Evolutionary conservation across 192 early-diverging fungal species (phyloP).

Genomic region (Coemansia sp.): DNA sequence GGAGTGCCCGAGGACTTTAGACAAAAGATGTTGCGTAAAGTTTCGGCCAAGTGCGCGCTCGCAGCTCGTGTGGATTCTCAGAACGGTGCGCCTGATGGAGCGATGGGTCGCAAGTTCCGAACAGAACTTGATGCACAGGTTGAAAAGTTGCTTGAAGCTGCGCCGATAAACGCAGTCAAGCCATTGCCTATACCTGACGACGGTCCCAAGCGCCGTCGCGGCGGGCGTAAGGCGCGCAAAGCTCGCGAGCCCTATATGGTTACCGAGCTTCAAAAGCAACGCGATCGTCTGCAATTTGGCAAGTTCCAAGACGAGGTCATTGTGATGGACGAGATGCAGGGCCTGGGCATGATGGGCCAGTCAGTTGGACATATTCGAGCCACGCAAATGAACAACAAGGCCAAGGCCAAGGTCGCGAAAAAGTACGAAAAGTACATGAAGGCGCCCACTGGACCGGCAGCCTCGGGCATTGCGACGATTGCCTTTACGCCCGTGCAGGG

Average conservation of each 20-base stretch:
- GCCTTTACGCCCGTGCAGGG: conserved; percentile 96
- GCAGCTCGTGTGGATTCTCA: conserved; percentile 87
- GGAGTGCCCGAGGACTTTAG: conserved; percentile 73
- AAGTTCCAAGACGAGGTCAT: conserved; percentile 88
- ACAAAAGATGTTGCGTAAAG: conserved; percentile 75
- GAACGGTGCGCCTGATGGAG: conserved; percentile 71
- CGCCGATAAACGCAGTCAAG: conserved; percentile 82
- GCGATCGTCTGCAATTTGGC: conserved; percentile 92
- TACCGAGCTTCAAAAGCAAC: conserved; percentile 87
- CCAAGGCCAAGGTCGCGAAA: conserved; percentile 66
- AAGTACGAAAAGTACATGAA: conserved; percentile 62
- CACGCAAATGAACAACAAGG: conserved; percentile 66
- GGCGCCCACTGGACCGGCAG: conserved; percentile 40
- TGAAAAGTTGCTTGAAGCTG: conserved; percentile 82
- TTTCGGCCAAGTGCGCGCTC: conserved; percentile 82
- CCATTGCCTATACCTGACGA: conserved; percentile 93
- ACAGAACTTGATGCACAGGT: conserved; percentile 87
- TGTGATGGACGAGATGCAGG: conserved; percentile 81
- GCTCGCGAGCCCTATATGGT: conserved; percentile 80
- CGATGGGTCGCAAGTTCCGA: conserved; percentile 68
- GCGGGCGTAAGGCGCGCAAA: conserved; percentile 84
- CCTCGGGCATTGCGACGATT: conserved; percentile 85
- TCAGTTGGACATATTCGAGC: conserved; percentile 79
- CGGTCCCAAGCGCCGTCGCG: conserved; percentile 85
- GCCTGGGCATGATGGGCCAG: conserved; percentile 84